Evolutionary conservation across 164 flowering plant species (phyloP).

Genomic region (Chloranthus sessilifolius): DNA sequence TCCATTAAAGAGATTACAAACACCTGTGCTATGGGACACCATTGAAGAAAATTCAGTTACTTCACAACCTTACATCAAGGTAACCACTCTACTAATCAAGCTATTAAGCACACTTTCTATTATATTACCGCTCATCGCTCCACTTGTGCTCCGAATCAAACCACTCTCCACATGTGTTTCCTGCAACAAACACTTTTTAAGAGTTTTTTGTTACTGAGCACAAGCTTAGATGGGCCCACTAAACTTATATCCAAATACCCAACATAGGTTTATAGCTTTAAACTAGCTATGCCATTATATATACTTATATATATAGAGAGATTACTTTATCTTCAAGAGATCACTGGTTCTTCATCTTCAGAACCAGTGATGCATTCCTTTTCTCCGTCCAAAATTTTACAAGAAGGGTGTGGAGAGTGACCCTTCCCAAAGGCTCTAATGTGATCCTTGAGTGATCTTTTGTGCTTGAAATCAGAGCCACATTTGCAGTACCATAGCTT

Average conservation of each 20-base stretch:
- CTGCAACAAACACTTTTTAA: constrained; percentile 15
- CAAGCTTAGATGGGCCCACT: constrained; percentile 29
- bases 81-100: constrained; percentile 14
- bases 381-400: constrained; percentile 41
- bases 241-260: background rate
- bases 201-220: constrained; percentile 75
- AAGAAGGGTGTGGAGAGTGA: constrained; percentile 55
- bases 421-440: constrained; percentile 64
- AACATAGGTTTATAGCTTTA: background rate
- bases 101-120: constrained; percentile 6
- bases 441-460: constrained; percentile 78
- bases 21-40: background rate
- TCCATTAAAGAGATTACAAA: constrained; percentile 18
- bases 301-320: background rate
- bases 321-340: constrained; percentile 8
- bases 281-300: background rate
- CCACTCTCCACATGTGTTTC: constrained; percentile 34
- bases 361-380: constrained; percentile 54
- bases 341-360: constrained; percentile 39
- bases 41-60: constrained; percentile 57
- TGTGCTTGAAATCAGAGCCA: constrained; percentile 82
- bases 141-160: constrained; percentile 60
- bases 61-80: constrained; percentile 33
- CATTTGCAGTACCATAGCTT: constrained; percentile 76
- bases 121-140: constrained; percentile 18